Conservation (phyloP, 2,329 filamentous ascomycete genomes). For the Microcyclosporella mali region DNA sequence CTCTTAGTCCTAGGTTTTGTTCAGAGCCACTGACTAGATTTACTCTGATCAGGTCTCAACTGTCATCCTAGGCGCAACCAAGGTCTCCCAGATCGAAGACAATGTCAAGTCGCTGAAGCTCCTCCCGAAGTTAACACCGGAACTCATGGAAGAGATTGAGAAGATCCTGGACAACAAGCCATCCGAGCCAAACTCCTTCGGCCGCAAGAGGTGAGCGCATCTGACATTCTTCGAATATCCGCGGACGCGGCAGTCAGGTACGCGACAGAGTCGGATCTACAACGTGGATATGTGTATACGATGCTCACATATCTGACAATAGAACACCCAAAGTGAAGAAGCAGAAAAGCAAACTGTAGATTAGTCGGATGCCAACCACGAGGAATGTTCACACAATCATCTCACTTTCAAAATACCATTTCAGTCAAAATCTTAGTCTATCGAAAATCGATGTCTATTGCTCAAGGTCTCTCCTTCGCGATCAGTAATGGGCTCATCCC, state of each 20-base stretch:
- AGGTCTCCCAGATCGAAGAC: constrained; percentile 44
- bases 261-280: neutral
- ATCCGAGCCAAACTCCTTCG: constrained; percentile 25
- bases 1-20: too few species aligned
- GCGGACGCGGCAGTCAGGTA: neutral
- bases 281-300: too few species aligned
- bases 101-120: constrained; percentile 44
- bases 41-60: constrained; percentile 24
- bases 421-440: too few species aligned
- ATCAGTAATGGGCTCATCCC: too few species aligned
- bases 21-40: too few species aligned
- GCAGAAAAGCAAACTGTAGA: constrained; percentile 1
- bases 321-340: neutral
- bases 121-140: constrained; percentile 33
- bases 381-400: neutral
- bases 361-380: neutral
- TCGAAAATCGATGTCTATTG: too few species aligned
- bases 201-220: constrained; percentile 31
- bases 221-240: neutral
- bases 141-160: constrained; percentile 41
- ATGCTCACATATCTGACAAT: neutral
- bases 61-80: constrained; percentile 51
- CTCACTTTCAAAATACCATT: neutral
- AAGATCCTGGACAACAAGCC: constrained; percentile 39
- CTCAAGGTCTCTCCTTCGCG: too few species aligned